phyloP scores from a whole-genome alignment of 2,329 filamentous ascomycete species.

The Pezicula rhizophila region DNA sequence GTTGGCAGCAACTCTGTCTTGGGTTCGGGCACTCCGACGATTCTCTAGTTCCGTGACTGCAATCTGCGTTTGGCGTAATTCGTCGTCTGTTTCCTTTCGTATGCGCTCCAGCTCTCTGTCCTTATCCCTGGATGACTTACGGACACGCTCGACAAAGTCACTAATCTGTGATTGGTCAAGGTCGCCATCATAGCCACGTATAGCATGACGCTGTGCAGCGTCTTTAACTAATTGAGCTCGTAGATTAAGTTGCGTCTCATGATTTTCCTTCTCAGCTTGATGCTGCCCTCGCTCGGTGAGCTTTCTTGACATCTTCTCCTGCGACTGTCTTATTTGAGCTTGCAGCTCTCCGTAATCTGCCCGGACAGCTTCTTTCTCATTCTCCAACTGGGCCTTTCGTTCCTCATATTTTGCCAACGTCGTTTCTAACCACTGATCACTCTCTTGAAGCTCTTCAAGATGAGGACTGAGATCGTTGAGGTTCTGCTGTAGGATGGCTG shows the following conservation, averaged over 20 bases:
- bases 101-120: constrained; percentile 70
- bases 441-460: constrained; percentile 71
- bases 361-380: constrained; percentile 58
- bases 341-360: constrained; percentile 62
- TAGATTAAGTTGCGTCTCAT: constrained; percentile 70
- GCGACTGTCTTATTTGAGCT: constrained; percentile 36
- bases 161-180: constrained; percentile 67
- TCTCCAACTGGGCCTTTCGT: constrained; percentile 58
- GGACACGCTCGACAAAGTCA: constrained; percentile 72
- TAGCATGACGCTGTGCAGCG: constrained; percentile 67
- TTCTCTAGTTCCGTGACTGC: constrained; percentile 69
- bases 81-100: constrained; percentile 66
- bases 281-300: constrained; percentile 67
- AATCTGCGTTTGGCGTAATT: constrained; percentile 66
- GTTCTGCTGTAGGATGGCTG: constrained; percentile 62
- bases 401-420: constrained; percentile 74
- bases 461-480: constrained; percentile 65
- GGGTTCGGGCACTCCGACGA: constrained; percentile 63
- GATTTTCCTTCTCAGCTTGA: constrained; percentile 80
- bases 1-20: constrained; percentile 68
- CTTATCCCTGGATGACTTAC: constrained; percentile 71
- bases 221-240: constrained; percentile 72
- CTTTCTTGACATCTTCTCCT: constrained; percentile 44
- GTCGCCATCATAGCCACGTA: constrained; percentile 79
- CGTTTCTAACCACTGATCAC: constrained; percentile 67